phyloP scores from a whole-genome alignment of 75 land plant genomes.

The Selaginella tamariscina region DNA sequence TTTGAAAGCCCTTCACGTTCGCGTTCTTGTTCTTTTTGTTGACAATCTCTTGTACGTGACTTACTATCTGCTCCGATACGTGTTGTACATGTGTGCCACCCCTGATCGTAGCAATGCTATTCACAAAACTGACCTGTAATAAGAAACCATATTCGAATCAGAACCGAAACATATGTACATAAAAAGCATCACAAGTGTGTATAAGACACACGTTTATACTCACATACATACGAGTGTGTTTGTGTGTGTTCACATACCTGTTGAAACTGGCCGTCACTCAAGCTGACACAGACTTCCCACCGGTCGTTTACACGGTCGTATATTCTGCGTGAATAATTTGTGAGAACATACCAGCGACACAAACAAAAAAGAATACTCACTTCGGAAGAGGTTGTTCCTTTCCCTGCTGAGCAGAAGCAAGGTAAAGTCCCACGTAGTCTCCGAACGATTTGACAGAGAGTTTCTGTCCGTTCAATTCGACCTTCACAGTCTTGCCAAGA shows the following conservation, averaged over 20 bases:
- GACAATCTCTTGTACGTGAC: slow-evolving; percentile 40
- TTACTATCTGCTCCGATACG: slow-evolving; percentile 67
- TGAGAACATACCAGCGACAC: not conserved
- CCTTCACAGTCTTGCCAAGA: slow-evolving; percentile 19
- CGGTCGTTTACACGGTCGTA: slow-evolving; percentile 65
- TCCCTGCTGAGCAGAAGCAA: slow-evolving; percentile 8
- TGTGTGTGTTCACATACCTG: slow-evolving; percentile 38
- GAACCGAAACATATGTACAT: slow-evolving; percentile 7
- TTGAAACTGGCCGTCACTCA: slow-evolving; percentile 95
- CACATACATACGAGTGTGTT: no score
- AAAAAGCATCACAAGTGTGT: not conserved
- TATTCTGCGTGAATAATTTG: slow-evolving; percentile 29
- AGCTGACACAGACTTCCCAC: slow-evolving; percentile 80
- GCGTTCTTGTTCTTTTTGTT: slow-evolving; percentile 94
- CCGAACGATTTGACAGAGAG: slow-evolving; percentile 10
- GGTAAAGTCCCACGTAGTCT: slow-evolving; percentile 15
- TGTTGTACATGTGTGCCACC: slow-evolving; percentile 92
- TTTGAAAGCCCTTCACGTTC: slow-evolving; percentile 57
- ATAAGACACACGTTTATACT: not conserved
- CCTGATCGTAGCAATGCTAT: slow-evolving; percentile 76
- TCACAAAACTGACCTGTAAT: slow-evolving; percentile 96
- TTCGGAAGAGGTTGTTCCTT: slow-evolving; percentile 13
- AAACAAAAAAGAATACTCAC: not conserved
- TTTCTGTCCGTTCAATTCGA: slow-evolving; percentile 14
- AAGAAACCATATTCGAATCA: not conserved